Conservation (phyloP, 257 asterid genomes). For the Przewalskia tangutica region DNA sequence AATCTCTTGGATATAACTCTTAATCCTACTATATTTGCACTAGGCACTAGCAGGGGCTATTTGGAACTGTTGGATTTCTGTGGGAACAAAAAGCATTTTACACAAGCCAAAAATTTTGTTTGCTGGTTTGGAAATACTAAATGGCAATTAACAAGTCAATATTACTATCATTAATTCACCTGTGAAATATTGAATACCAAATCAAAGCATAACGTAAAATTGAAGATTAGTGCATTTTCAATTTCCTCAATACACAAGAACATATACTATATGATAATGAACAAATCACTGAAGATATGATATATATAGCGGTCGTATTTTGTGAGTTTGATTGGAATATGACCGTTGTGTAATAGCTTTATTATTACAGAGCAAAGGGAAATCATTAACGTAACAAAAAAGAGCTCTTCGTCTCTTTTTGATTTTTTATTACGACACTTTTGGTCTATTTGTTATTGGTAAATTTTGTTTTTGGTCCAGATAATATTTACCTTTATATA, state of each 20-base stretch:
- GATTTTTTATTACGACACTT: not conserved
- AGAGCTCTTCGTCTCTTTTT: not conserved
- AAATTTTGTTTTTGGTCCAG: not conserved
- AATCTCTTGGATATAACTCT: too few species aligned
- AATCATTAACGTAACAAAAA: not conserved
- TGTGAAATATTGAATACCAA: too few species aligned
- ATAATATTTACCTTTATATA: not conserved
- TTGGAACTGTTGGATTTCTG: not conserved
- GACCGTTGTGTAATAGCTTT: slow-evolving; percentile 3
- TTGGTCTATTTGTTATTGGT: not conserved
- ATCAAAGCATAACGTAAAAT: not conserved
- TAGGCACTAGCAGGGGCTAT: not conserved
- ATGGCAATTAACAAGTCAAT: not conserved
- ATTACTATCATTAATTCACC: too few species aligned
- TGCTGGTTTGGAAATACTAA: not conserved
- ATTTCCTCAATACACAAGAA: not conserved
- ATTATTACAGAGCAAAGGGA: not conserved
- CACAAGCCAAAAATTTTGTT: not conserved
- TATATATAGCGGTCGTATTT: slow-evolving; percentile 2
- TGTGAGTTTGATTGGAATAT: not conserved
- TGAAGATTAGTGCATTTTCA: not conserved
- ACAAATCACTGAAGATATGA: not conserved
- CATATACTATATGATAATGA: not conserved
- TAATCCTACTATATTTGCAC: not conserved
- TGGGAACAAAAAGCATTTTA: too few species aligned